Evolutionary conservation across 2,329 filamentous ascomycete genomes (phyloP).

Genomic region (Sarocladium kiliense): DNA sequence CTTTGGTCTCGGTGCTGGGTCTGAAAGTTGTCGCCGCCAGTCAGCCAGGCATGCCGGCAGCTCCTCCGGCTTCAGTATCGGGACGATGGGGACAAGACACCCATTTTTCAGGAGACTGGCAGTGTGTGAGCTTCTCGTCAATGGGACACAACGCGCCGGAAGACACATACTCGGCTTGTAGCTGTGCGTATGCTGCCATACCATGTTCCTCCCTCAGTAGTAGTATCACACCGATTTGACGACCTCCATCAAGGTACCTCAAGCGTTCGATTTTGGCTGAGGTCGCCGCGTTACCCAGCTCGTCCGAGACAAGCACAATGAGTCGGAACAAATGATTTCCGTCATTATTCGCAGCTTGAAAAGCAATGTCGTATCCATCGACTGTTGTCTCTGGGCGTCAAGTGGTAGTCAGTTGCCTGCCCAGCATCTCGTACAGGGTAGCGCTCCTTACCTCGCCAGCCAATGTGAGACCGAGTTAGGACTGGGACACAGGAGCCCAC

Average conservation of each 20-base stretch:
- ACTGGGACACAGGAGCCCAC: constrained; percentile 27
- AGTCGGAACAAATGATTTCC: constrained; percentile 24
- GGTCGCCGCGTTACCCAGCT: constrained; percentile 25
- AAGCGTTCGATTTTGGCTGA: constrained; percentile 34
- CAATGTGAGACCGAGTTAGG: constrained; percentile 16
- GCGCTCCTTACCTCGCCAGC: constrained; percentile 23
- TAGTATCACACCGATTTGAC: constrained; percentile 37
- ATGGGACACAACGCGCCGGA: neutral
- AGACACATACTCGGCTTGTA: constrained; percentile 37
- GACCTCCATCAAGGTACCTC: constrained; percentile 32
- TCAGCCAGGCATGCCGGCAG: constrained; percentile 32
- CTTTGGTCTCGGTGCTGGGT: neutral
- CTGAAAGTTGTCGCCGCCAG: constrained; percentile 21
- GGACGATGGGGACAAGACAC: constrained; percentile 34
- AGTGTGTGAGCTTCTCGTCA: neutral
- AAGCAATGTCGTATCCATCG: constrained; percentile 39
- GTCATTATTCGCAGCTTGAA: constrained; percentile 24
- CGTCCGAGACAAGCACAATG: constrained; percentile 33
- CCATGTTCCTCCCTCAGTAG: constrained; percentile 29
- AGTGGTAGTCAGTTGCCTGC: constrained; percentile 3
- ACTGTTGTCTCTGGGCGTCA: constrained; percentile 33
- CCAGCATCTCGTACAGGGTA: neutral
- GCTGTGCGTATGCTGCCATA: constrained; percentile 30
- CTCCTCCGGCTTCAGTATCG: constrained; percentile 29
- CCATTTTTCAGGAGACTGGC: constrained; percentile 27